Evolutionary conservation across 106 monocot genomes (phyloP), one percentile per base, ranked within the genome.

Genomic region (Dendrobium chrysotoxum): DNA sequence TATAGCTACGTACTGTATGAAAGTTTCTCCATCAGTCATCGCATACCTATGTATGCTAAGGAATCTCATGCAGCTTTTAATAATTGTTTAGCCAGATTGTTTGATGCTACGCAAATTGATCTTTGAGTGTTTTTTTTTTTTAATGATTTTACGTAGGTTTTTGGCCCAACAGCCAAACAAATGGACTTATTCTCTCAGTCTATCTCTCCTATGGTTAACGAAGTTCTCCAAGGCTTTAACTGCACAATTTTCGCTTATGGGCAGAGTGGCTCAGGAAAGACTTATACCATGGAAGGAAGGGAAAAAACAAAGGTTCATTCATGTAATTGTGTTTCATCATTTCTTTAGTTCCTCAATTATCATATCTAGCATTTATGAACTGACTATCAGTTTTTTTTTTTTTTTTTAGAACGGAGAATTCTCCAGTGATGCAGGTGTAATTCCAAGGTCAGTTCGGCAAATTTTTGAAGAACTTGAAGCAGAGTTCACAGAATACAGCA

Each of bases 201-300:
- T 26, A 75, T 90, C 17, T 82, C 83, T 21, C 92, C 88, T 15
- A 77, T 90, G 9, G 86, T 92, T 6, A 84, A 81, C 44, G 92
- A 92, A 64, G 88, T 92, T 45, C 84, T 92, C 12, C 89, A 88
- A 31, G 92, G 92, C 6, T 92, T 89, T 46, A 90, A 92, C 68
- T 90, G 90, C 65, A 92, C 92, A 18, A 88, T 92, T 53, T 89
- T 92, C 66, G 92, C 92, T 40, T 92, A 92, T 30, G 89, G 92
- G 0, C 92, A 92, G 76, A 90, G 88, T 6, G 92, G 90, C 8
- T 90, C 92, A 1, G 88, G 91, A 21, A 91, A 88, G 81, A 91
- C 91, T 25, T 91, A 88, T 70, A 91, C 91, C 10, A 91, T 91
- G 91, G 91, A 91, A 85, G 91, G 91, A 79, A 89, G 86, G 73